Conservation (phyloP, 805 yeast genomes). For the Pichia ethanolica region DNA sequence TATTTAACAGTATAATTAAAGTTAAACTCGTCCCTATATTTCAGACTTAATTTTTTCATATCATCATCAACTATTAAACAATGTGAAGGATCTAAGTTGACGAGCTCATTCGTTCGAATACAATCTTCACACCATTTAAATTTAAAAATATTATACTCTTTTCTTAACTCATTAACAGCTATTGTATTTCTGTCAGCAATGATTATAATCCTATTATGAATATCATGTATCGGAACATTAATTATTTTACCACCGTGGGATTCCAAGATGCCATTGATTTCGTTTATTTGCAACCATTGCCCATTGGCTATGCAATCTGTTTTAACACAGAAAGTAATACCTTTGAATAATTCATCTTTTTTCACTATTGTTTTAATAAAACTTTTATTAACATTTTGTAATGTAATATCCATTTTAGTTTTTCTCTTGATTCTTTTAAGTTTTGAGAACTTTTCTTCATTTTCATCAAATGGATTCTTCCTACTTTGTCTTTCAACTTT, state of each 20-base stretch:
- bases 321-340: slow-evolving; percentile 42
- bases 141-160: slow-evolving; percentile 47
- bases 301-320: slow-evolving; percentile 36
- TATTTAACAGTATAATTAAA: slow-evolving; percentile 42
- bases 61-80: slow-evolving; percentile 27
- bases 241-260: slow-evolving; percentile 45
- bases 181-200: slow-evolving; percentile 34
- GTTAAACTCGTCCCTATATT: slow-evolving; percentile 50
- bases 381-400: slow-evolving; percentile 13
- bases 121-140: slow-evolving; percentile 75
- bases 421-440: slow-evolving; percentile 11
- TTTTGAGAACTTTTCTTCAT: neutral
- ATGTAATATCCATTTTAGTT: slow-evolving; percentile 14
- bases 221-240: slow-evolving; percentile 26
- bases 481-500: slow-evolving; percentile 18
- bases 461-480: neutral
- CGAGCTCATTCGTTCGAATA: slow-evolving; percentile 31
- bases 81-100: slow-evolving; percentile 57
- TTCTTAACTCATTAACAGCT: slow-evolving; percentile 31
- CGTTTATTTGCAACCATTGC: slow-evolving; percentile 25
- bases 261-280: slow-evolving; percentile 33
- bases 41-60: slow-evolving; percentile 17
- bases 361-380: slow-evolving; percentile 1
- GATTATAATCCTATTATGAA: slow-evolving; percentile 18
- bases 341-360: slow-evolving; percentile 32